phyloP scores from a whole-genome alignment of 2,329 filamentous ascomycete genomes.

The Calonectria leucothoes region DNA sequence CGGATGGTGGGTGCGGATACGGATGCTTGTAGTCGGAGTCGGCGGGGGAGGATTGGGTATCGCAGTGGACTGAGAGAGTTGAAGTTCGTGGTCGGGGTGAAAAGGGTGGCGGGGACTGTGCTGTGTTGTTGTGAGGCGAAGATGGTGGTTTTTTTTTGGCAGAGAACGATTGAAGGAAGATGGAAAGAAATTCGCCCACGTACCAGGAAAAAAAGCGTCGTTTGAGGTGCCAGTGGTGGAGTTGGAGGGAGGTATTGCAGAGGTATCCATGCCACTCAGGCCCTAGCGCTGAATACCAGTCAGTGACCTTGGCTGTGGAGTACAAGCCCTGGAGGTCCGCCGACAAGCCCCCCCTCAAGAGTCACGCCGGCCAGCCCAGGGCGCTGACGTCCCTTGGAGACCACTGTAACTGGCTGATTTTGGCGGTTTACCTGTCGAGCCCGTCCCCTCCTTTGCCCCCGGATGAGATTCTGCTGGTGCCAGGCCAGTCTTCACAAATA shows the following conservation, averaged over 20 bases:
- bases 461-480: background rate
- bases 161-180: constrained; percentile 22
- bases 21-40: constrained; percentile 4
- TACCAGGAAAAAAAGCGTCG: constrained; percentile 17
- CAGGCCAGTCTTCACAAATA: constrained; percentile 3
- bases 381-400: constrained; percentile 14
- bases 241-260: constrained; percentile 2
- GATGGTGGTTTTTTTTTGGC: constrained; percentile 29
- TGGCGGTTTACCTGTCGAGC: background rate
- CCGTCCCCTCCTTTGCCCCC: background rate
- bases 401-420: background rate
- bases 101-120: constrained; percentile 10
- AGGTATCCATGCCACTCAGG: constrained; percentile 1
- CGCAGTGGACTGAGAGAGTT: background rate
- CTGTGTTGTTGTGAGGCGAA: constrained; percentile 14
- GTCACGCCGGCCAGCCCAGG: constrained; percentile 10
- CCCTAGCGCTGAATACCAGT: background rate
- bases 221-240: constrained; percentile 17
- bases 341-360: constrained; percentile 6
- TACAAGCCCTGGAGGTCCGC: constrained; percentile 14
- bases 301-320: constrained; percentile 1
- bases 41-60: constrained; percentile 16
- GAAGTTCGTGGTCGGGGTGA: background rate
- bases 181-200: constrained; percentile 27
- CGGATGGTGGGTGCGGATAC: background rate